Percentiles rank a stretch among this genome's conserved stretches.
Evolutionary conservation across 2,329 filamentous ascomycete genomes (phyloP).

Genomic region (Penicillium sclerotigenum): DNA sequence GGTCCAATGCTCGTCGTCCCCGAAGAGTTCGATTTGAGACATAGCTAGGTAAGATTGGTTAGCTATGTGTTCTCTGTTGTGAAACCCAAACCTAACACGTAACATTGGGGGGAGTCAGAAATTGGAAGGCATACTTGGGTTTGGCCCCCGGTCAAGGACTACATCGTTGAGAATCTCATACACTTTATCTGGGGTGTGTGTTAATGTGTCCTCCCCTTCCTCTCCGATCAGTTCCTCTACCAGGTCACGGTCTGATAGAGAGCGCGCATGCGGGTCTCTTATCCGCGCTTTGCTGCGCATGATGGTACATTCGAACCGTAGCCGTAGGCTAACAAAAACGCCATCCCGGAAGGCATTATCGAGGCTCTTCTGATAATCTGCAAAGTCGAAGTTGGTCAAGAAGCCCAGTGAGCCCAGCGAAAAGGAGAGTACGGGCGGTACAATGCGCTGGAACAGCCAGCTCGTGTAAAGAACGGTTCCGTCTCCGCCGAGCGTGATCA

Average conservation of each 20-base stretch:
- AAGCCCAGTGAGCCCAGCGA: conserved; percentile 89
- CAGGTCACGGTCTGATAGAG: conserved; percentile 59
- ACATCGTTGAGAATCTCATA: conserved; percentile 94
- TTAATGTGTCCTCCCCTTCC: conserved; percentile 77
- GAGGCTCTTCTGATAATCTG: conserved; percentile 66
- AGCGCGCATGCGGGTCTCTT: conserved; percentile 21
- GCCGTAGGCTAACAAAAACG: conserved; percentile 78
- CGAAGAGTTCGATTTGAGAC: conserved; percentile 88
- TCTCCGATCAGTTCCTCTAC: conserved; percentile 89
- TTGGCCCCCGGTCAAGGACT: conserved; percentile 92
- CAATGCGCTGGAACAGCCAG: conserved; percentile 94
- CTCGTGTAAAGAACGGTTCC: conserved; percentile 96
- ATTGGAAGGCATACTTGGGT: conserved; percentile 65
- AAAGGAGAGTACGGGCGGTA: conserved; percentile 90
- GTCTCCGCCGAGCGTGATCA: conserved; percentile 87
- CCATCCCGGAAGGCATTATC: conserved; percentile 73
- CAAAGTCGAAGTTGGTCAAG: conserved; percentile 93
- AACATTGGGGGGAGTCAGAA: not conserved
- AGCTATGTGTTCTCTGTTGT: conserved; percentile 1
- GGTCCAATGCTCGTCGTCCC: conserved; percentile 92
- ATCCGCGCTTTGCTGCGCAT: conserved; percentile 62
- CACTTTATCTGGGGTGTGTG: conserved; percentile 78
- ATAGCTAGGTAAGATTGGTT: conserved; percentile 58
- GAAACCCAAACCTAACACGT: not conserved
- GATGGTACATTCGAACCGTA: conserved; percentile 89